A percentile compares a stretch with the other conserved stretches of the same genome.
Conservation (phyloP, 345 rosid genomes). For the Acer saccharum region DNA sequence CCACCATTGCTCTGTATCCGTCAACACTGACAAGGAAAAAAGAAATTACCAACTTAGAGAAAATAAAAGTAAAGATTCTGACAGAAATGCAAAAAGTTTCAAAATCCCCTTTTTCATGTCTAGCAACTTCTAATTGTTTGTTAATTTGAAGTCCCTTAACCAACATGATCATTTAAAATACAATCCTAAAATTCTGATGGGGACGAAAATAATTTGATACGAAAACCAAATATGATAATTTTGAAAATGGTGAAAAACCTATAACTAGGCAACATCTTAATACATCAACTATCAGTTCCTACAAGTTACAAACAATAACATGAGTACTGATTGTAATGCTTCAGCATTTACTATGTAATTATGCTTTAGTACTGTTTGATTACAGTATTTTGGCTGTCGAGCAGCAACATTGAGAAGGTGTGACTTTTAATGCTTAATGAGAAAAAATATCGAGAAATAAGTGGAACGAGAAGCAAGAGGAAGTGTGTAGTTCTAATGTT, state of each 20-base stretch:
- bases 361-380: too few relatives aligned
- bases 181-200: not conserved
- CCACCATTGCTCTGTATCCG: slow-evolving; percentile 87
- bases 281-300: not conserved
- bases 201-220: not conserved
- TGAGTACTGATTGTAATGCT: too few relatives aligned
- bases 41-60: not conserved
- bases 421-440: too few relatives aligned
- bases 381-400: too few relatives aligned
- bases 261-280: not conserved
- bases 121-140: not conserved
- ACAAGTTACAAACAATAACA: too few relatives aligned
- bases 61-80: not conserved
- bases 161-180: not conserved
- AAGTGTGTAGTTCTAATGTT: too few relatives aligned
- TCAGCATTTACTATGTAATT: too few relatives aligned
- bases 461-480: too few relatives aligned
- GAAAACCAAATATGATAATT: not conserved
- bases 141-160: not conserved
- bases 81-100: not conserved
- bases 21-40: slow-evolving; percentile 48
- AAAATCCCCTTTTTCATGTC: not conserved
- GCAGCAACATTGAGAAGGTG: too few relatives aligned
- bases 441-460: too few relatives aligned
- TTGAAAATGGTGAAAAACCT: not conserved